These are phyloP conservation scores for Solanum piurae DNA, from an alignment of 257 asterid genomes.

Conservation along the genomic window DNA sequence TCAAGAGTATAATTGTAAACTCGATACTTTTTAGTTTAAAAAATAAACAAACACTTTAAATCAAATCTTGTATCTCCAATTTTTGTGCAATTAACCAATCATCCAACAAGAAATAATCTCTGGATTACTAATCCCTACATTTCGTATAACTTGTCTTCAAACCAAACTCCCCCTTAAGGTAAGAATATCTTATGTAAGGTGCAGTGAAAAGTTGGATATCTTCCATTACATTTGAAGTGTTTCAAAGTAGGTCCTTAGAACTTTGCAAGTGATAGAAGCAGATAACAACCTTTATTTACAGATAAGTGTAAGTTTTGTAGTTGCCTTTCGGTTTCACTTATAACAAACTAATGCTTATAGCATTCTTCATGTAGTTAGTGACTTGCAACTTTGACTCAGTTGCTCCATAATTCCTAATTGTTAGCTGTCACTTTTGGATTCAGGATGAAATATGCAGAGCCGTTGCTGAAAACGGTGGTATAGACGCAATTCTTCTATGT, in stretches of 20 bases:
- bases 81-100: neutral
- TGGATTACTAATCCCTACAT: neutral
- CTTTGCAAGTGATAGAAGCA: neutral
- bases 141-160: neutral
- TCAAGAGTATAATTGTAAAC: neutral
- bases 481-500: conserved; percentile 60
- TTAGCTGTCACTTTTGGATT: conserved; percentile 1
- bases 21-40: neutral
- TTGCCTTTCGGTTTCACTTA: neutral
- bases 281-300: neutral
- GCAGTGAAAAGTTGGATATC: neutral
- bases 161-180: neutral
- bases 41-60: neutral
- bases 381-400: neutral
- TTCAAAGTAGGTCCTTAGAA: neutral
- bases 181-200: neutral
- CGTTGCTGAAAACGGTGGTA: conserved; percentile 61
- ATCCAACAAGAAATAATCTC: neutral
- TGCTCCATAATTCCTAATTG: neutral
- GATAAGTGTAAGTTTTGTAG: neutral
- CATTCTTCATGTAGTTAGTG: neutral
- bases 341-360: neutral
- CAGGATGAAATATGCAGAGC: conserved; percentile 96
- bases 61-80: neutral
- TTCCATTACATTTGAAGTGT: neutral